These are phyloP conservation scores for Teratosphaeria zuluensis DNA, from an alignment of 2,329 filamentous ascomycete species.

Conservation along the genomic window DNA sequence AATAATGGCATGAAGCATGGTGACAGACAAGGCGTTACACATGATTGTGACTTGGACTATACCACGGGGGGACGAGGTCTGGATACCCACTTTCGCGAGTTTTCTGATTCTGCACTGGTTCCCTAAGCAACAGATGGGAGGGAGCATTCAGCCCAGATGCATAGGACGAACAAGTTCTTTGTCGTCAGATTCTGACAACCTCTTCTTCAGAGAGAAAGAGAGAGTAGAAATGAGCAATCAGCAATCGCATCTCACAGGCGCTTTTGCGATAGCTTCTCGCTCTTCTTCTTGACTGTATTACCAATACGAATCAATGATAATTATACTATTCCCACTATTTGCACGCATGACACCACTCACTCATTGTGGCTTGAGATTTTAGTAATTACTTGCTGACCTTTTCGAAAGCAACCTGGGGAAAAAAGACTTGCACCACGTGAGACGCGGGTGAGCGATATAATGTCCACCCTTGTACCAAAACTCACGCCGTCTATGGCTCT, in stretches of 20 bases:
- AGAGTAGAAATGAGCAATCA: neutral
- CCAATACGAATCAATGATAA: neutral
- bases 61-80: neutral
- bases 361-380: no score
- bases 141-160: neutral
- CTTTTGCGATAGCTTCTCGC: neutral
- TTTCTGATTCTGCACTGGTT: neutral
- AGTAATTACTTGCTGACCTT: no score
- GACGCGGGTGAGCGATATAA: no score
- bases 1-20: no score
- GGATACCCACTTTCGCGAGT: neutral
- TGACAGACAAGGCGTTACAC: neutral
- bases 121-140: neutral
- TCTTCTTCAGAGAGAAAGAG: neutral
- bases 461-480: no score
- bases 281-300: neutral
- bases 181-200: no score
- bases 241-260: neutral
- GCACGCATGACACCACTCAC: no score
- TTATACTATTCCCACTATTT: no score
- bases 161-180: no score
- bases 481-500: no score
- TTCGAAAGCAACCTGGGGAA: no score
- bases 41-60: neutral
- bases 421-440: no score